Percentiles rank a stretch among this genome's conserved stretches.
These are phyloP conservation scores for Hibiscus tridactylites DNA, from an alignment of 345 rosid genomes.

Conservation along the genomic window DNA sequence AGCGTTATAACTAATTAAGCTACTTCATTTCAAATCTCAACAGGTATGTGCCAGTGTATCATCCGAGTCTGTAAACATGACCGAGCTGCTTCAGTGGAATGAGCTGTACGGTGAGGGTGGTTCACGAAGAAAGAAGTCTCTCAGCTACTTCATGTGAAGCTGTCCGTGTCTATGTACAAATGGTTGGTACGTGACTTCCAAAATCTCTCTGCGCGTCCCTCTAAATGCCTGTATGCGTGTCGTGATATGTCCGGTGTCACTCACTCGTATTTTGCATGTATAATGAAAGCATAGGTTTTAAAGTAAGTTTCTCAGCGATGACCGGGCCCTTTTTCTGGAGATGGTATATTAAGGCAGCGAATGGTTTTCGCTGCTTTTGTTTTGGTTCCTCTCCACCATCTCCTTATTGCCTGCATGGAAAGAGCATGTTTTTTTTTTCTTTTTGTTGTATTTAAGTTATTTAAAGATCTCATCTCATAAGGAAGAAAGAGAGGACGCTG, in stretches of 20 bases:
- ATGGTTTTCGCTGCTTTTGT: conserved; percentile 19
- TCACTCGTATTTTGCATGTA: conserved; percentile 33
- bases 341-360: conserved; percentile 22
- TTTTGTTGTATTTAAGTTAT: conserved; percentile 16
- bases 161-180: conserved; percentile 26
- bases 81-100: conserved; percentile 73
- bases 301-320: conserved; percentile 11
- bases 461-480: conserved; percentile 8
- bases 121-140: conserved; percentile 65
- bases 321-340: conserved; percentile 11
- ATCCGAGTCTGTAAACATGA: conserved; percentile 79
- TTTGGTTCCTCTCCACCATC: conserved; percentile 12
- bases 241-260: background rate
- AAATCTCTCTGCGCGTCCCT: conserved; percentile 13
- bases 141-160: conserved; percentile 77
- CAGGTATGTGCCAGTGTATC: conserved; percentile 89
- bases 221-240: conserved; percentile 17
- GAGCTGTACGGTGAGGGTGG: conserved; percentile 89
- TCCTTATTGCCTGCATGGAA: conserved; percentile 2
- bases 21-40: conserved; percentile 6
- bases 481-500: conserved; percentile 11
- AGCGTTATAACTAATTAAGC: background rate
- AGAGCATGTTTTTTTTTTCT: background rate
- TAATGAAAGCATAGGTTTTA: conserved; percentile 28
- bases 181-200: conserved; percentile 18